Evolutionary conservation across 768 basidiomycete genomes (phyloP), one percentile per base, ranked within the genome.

Genomic region (Boletus tylopilopsis): DNA sequence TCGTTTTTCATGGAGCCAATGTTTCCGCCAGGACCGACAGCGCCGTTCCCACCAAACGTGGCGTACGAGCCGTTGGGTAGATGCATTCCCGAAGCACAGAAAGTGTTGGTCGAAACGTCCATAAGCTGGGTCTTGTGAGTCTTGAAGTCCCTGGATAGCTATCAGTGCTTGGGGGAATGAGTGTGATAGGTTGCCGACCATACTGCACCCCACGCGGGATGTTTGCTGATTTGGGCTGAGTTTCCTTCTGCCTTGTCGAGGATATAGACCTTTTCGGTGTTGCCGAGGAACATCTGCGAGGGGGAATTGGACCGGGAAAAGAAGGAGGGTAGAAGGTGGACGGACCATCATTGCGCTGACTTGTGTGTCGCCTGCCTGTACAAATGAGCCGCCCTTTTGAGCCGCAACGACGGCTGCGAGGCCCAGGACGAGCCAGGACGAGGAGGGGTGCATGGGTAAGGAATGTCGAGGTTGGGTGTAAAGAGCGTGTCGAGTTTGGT

Each of bases 241-340:
- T 94, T 93, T 27, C 80, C 81, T 63, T 93, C 90, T 2, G 84
- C 81, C 72, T 96, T 96, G 74, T 96, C 93, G n/a, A 94, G 71
- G 19, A 94, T 87, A 69, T 94, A 94, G 29, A 94, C 86, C 64
- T 83, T 90, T 57, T 90, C 73, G 7, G 77, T 71, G 54, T 85
- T 88, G 27, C 88, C 90, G 44, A 93, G 69, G 66, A 93, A 90
- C 80, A 87, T 81, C 87, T 87, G 61, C 57, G 16, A 40, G 34
- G 19, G 18, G 7, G 24, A 46, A 44, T 37, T 24, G 22, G 47
- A 33, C 34, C 22, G 30, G 25, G 23, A 39, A 16, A 45, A 42
- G 2, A 37, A 8, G 29, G 37, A 40, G 33, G 18, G 12, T 21
- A 24, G 29, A n/a, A 47, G 40, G 10, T n/a, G 0, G 33, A 64